Evolutionary conservation across 192 early-diverging fungal genomes (phyloP).

Genomic region (Umbelopsis sp.): DNA sequence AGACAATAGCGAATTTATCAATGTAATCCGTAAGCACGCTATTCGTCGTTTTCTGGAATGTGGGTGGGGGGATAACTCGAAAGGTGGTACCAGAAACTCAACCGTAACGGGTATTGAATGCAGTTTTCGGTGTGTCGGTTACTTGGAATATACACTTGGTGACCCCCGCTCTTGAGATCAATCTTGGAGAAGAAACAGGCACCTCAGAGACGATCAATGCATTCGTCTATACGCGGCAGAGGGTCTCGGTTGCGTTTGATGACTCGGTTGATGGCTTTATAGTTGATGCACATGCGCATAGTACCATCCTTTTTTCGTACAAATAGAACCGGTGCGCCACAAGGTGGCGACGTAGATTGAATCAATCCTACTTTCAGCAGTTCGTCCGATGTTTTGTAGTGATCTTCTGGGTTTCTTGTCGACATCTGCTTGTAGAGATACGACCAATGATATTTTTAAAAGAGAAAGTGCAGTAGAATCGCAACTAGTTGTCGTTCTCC

Average conservation of each 20-base stretch:
- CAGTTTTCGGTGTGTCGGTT: no score
- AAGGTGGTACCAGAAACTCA: no score
- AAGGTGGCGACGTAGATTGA: conserved; percentile 37
- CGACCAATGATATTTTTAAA: no score
- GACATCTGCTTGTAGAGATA: no score
- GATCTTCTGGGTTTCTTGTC: no score
- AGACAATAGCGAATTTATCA: no score
- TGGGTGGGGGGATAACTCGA: no score
- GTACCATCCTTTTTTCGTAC: conserved; percentile 51
- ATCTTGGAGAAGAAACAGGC: conserved; percentile 41
- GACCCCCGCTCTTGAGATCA: conserved; percentile 34
- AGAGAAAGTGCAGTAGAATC: background rate
- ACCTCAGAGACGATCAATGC: conserved; percentile 33
- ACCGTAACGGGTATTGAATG: no score
- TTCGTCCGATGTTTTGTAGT: no score
- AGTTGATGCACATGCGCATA: conserved; percentile 55
- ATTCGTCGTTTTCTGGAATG: no score
- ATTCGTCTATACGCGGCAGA: conserved; percentile 51
- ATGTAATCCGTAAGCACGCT: no score
- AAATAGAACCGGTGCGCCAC: conserved; percentile 47
- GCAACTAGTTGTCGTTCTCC: background rate
- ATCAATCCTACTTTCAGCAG: conserved; percentile 39
- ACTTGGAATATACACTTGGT: conserved; percentile 2
- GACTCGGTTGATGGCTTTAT: conserved; percentile 48
- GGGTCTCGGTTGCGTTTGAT: conserved; percentile 45